A percentile compares a stretch with the other conserved stretches of the same genome.
These are phyloP conservation scores for Arthrocladium fulminans DNA, from an alignment of 2,329 filamentous ascomycete species.

Conservation along the genomic window DNA sequence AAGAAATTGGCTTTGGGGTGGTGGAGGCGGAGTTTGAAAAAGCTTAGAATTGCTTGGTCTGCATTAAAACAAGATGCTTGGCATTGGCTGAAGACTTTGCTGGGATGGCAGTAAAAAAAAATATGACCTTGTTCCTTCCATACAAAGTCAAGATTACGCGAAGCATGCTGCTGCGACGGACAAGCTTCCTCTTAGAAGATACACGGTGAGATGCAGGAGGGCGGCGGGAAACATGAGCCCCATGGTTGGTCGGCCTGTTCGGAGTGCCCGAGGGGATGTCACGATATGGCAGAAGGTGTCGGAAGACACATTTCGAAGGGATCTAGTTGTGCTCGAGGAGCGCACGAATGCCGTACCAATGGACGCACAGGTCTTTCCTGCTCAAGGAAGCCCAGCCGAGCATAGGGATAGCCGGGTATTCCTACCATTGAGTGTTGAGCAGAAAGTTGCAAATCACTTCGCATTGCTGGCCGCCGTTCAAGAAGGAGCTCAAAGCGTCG, in stretches of 20 bases:
- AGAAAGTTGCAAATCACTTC: conserved; percentile 25
- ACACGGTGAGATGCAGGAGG: background rate
- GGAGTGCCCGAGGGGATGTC: conserved; percentile 13
- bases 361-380: conserved; percentile 9
- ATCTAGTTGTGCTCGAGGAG: conserved; percentile 17
- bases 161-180: background rate
- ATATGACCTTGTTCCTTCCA: too few species aligned
- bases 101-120: too few species aligned
- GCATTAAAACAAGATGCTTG: too few species aligned
- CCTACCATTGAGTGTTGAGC: conserved; percentile 18
- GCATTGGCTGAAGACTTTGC: too few species aligned
- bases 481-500: conserved; percentile 23
- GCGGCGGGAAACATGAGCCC: background rate
- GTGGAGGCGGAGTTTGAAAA: too few species aligned
- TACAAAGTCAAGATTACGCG: too few species aligned
- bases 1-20: too few species aligned
- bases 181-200: too few species aligned
- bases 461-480: conserved; percentile 26
- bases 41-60: too few species aligned
- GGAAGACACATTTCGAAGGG: conserved; percentile 18
- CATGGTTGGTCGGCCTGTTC: background rate
- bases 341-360: conserved; percentile 10
- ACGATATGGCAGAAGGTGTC: conserved; percentile 21
- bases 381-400: background rate
- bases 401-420: background rate